phyloP scores from a whole-genome alignment of 441 rosid genomes.

The Gossypium trilobum region DNA sequence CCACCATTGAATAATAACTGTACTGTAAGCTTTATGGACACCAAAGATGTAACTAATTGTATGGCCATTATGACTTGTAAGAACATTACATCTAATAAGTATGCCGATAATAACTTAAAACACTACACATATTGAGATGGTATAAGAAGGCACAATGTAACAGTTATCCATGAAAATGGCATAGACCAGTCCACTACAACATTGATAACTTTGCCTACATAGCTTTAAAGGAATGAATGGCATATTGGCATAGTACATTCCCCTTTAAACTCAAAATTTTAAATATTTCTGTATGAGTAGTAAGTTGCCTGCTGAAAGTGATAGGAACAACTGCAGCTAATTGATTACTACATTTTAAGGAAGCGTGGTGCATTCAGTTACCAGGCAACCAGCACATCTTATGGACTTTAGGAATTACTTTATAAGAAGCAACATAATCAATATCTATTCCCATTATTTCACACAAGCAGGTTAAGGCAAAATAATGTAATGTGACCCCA shows the following conservation, averaged over 20 bases:
- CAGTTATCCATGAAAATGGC: not conserved
- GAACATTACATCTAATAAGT: not conserved
- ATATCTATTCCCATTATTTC: not conserved
- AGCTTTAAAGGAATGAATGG: not conserved
- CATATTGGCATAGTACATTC: not conserved
- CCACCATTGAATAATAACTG: not conserved
- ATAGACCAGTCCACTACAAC: not conserved
- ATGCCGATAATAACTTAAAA: not conserved
- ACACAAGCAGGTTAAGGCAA: not conserved
- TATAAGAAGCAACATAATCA: not conserved
- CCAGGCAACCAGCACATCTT: not conserved
- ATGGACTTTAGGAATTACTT: conserved; percentile 7
- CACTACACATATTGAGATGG: not conserved
- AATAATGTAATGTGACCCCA: not conserved
- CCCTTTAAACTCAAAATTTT: conserved; percentile 3
- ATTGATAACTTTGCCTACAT: not conserved
- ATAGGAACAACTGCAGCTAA: not conserved
- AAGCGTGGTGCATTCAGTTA: not conserved
- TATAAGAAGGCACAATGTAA: not conserved
- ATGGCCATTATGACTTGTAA: not conserved
- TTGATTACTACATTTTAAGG: not conserved
- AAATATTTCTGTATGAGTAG: not conserved
- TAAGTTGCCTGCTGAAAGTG: not conserved
- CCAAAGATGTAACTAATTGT: not conserved
- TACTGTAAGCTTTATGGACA: not conserved